These are phyloP conservation scores for Gonapodya sp. DNA, from an alignment of 192 early-diverging fungal genomes.

Conservation along the genomic window DNA sequence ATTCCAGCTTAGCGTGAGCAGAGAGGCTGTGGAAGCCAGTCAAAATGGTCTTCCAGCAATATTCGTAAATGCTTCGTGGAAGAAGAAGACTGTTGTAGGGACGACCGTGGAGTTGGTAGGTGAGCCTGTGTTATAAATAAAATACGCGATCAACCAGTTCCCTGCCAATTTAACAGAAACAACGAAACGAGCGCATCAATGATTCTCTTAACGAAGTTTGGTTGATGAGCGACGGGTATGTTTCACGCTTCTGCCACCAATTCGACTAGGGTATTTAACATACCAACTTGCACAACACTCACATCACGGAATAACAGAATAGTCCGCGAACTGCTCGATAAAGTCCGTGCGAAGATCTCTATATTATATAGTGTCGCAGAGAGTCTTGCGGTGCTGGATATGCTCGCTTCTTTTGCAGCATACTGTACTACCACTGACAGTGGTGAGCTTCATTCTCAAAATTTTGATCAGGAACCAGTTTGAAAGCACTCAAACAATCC, in stretches of 20 bases:
- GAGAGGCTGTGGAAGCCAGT: constrained; percentile 24
- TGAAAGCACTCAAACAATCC: neutral
- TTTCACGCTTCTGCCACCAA: neutral
- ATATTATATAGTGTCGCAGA: constrained; percentile 65
- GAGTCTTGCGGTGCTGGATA: constrained; percentile 67
- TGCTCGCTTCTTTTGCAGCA: constrained; percentile 65
- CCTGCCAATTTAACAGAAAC: constrained; percentile 29
- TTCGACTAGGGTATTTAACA: too few species aligned
- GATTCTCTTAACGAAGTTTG: constrained; percentile 77
- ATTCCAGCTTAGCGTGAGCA: constrained; percentile 44
- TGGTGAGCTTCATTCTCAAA: constrained; percentile 16
- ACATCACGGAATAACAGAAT: too few species aligned
- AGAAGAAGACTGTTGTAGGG: constrained; percentile 49
- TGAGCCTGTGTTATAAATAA: neutral
- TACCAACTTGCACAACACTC: too few species aligned
- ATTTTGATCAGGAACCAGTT: constrained; percentile 9
- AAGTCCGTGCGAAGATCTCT: constrained; percentile 47
- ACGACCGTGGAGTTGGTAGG: constrained; percentile 69
- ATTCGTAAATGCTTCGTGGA: constrained; percentile 65
- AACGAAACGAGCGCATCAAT: constrained; percentile 70
- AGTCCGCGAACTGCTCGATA: constrained; percentile 33
- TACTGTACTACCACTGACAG: constrained; percentile 46
- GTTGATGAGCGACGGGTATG: constrained; percentile 65
- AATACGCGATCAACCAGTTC: neutral
- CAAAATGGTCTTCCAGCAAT: constrained; percentile 40